These are phyloP conservation scores for Corymbia citriodora DNA, from an alignment of 441 rosid genomes.

Conservation along the genomic window DNA sequence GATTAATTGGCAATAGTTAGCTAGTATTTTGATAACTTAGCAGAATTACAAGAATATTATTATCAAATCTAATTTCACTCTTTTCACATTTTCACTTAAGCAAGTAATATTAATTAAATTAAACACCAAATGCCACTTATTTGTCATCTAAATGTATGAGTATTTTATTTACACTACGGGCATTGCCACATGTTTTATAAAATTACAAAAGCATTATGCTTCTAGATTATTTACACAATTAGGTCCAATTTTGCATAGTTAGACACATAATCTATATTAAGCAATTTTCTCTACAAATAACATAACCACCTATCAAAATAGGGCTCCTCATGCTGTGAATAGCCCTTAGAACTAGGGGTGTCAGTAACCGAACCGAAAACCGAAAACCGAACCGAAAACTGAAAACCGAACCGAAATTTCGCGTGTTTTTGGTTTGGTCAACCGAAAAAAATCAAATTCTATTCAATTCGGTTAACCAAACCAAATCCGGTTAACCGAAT, in stretches of 20 bases:
- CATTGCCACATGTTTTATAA: neutral
- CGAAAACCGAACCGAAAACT: too few species aligned
- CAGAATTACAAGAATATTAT: neutral
- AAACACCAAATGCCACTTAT: neutral
- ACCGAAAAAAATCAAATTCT: too few species aligned
- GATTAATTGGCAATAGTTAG: neutral
- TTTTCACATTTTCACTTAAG: neutral
- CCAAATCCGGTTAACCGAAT: too few species aligned
- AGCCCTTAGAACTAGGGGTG: too few species aligned
- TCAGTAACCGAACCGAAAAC: too few species aligned
- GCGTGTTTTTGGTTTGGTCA: too few species aligned
- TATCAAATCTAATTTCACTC: neutral
- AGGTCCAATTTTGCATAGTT: neutral
- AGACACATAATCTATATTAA: neutral
- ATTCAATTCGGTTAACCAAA: too few species aligned
- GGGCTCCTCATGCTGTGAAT: neutral
- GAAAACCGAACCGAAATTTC: too few species aligned
- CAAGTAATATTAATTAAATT: neutral
- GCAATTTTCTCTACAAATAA: neutral
- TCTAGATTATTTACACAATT: neutral
- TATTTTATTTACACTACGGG: neutral
- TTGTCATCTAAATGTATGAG: neutral
- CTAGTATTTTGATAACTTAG: neutral
- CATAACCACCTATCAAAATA: too few species aligned
- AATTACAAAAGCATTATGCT: neutral